These are phyloP conservation scores for Cadophora sp. DNA, from an alignment of 2,329 filamentous ascomycete species.

Conservation along the genomic window DNA sequence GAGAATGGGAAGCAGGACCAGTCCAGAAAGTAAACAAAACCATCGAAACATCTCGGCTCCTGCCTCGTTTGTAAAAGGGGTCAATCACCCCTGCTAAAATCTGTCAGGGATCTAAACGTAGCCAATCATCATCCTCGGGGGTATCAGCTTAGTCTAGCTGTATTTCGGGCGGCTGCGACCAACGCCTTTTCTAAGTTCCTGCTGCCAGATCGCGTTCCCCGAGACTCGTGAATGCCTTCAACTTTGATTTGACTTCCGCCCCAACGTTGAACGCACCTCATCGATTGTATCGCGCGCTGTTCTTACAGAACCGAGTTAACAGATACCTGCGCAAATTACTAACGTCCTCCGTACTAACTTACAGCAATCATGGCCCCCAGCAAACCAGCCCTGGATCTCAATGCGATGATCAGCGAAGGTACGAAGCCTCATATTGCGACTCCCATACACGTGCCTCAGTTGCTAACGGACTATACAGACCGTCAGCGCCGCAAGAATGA, in stretches of 20 bases:
- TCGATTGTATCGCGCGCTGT: background rate
- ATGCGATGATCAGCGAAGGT: conserved; percentile 45
- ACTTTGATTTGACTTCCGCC: background rate
- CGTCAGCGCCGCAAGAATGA: conserved; percentile 76
- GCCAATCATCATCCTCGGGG: conserved; percentile 6
- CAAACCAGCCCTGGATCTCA: conserved; percentile 43
- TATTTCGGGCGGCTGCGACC: conserved; percentile 10
- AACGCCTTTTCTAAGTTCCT: conserved; percentile 17
- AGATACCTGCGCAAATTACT: conserved; percentile 23
- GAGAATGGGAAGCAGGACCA: conserved; percentile 8
- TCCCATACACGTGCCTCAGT: background rate
- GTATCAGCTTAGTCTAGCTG: background rate
- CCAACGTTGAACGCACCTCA: background rate
- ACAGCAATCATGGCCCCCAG: conserved; percentile 41
- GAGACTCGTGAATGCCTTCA: background rate
- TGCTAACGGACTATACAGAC: conserved; percentile 38
- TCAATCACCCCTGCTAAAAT: conserved; percentile 8
- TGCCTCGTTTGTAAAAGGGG: conserved; percentile 23
- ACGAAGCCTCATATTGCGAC: conserved; percentile 8
- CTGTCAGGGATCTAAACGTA: background rate
- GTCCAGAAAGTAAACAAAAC: conserved; percentile 18
- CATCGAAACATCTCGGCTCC: conserved; percentile 18
- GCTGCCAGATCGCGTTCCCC: conserved; percentile 23
- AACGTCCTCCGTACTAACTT: conserved; percentile 29
- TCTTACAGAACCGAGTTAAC: background rate